phyloP scores from a whole-genome alignment of 2,329 filamentous ascomycete genomes.

The Chaetomiaceae sp. region DNA sequence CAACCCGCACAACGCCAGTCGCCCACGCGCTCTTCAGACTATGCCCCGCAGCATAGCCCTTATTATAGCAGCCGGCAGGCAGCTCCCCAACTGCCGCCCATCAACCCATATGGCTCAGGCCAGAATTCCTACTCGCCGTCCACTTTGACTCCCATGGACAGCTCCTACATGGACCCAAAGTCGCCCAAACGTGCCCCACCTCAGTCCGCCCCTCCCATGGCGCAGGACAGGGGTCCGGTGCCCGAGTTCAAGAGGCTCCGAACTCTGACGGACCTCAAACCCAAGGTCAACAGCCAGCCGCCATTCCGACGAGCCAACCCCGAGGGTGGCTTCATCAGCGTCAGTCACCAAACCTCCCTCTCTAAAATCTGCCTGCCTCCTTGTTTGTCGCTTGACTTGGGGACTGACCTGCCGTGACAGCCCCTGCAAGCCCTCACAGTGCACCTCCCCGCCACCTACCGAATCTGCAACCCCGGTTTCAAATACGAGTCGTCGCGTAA shows the following conservation, averaged over 20 bases:
- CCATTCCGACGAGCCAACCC: conserved; percentile 90
- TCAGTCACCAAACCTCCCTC: too few relatives aligned
- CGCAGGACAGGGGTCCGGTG: conserved; percentile 59
- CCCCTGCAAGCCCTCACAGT: conserved; percentile 92
- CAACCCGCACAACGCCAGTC: conserved; percentile 65
- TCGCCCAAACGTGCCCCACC: conserved; percentile 53
- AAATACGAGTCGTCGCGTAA: conserved; percentile 99
- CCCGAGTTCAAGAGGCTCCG: conserved; percentile 83
- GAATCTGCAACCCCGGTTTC: conserved; percentile 96
- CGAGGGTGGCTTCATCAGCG: conserved; percentile 96
- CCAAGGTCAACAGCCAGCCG: conserved; percentile 81
- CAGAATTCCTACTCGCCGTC: conserved; percentile 69
- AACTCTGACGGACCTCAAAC: conserved; percentile 68
- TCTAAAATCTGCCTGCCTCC: not conserved
- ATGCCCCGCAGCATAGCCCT: conserved; percentile 50
- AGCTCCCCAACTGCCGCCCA: conserved; percentile 64
- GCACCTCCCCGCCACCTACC: conserved; percentile 90
- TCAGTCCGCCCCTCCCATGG: conserved; percentile 40
- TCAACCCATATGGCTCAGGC: conserved; percentile 63
- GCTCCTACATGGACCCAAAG: conserved; percentile 57
- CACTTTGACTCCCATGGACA: conserved; percentile 65
- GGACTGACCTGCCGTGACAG: conserved; percentile 41
- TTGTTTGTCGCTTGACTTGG: not conserved
- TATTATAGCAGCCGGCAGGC: conserved; percentile 51
- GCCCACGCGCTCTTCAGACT: conserved; percentile 65